Conservation (phyloP, 345 rosid genomes). For the Dovyalis caffra region DNA sequence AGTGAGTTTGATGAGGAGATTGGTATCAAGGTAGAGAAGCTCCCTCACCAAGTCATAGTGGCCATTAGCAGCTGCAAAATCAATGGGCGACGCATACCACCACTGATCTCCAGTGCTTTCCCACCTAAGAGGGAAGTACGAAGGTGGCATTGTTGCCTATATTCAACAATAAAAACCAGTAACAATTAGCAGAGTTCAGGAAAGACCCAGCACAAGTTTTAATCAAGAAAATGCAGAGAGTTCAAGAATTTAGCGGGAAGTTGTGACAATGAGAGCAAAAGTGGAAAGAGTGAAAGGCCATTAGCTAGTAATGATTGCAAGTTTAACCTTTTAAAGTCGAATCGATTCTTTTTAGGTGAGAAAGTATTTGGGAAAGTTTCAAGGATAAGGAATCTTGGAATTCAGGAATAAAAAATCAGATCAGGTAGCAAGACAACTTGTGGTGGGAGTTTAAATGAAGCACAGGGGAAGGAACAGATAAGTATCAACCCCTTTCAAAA, state of each 20-base stretch:
- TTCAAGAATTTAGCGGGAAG: conserved; percentile 5
- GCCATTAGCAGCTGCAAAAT: conserved; percentile 96
- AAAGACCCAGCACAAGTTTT: conserved; percentile 11
- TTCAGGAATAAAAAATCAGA: conserved; percentile 2
- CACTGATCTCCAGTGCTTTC: conserved; percentile 98
- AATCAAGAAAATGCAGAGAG: not conserved
- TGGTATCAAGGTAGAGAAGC: conserved; percentile 83
- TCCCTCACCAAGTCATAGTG: conserved; percentile 76
- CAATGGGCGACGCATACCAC: conserved; percentile 98
- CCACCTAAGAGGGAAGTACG: conserved; percentile 91
- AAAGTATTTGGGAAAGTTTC: conserved; percentile 7
- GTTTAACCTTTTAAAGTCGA: not conserved
- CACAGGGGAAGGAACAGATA: not conserved
- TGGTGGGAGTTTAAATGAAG: not conserved
- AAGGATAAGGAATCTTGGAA: conserved; percentile 15
- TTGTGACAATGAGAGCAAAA: not conserved
- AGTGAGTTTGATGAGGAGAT: conserved; percentile 94
- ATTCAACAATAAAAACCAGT: not conserved
- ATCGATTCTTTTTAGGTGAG: not conserved
- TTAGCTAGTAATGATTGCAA: not conserved
- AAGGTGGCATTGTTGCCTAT: conserved; percentile 53
- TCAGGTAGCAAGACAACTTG: not conserved
- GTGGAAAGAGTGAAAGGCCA: not conserved
- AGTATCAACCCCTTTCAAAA: not conserved
- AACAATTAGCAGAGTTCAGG: not conserved